These are phyloP conservation scores for Linum trigynum DNA, from an alignment of 345 rosid genomes.

Conservation along the genomic window DNA sequence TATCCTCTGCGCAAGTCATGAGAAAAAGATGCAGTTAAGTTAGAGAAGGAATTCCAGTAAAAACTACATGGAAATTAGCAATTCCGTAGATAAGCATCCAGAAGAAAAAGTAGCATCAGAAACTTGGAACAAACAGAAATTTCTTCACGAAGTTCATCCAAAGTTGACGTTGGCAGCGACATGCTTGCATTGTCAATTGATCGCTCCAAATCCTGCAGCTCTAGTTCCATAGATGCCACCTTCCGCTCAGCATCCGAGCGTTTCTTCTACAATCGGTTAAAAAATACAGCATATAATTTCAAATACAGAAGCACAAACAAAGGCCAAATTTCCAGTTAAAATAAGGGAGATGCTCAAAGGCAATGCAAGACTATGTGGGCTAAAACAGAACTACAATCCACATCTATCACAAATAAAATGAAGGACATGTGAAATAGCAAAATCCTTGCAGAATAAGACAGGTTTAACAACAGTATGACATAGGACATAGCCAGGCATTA, in stretches of 20 bases:
- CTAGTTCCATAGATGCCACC: conserved; percentile 40
- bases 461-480: background rate
- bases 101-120: background rate
- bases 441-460: background rate
- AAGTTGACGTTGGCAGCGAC: conserved; percentile 38
- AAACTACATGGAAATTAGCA: background rate
- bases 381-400: no score
- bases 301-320: conserved; percentile 2
- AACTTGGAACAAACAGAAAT: conserved; percentile 47
- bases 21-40: conserved; percentile 14
- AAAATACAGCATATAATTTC: conserved; percentile 4
- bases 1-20: conserved; percentile 28
- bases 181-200: conserved; percentile 38
- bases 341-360: background rate
- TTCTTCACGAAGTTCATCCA: conserved; percentile 74
- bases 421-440: no score
- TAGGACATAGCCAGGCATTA: background rate
- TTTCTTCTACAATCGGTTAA: conserved; percentile 41
- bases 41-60: background rate
- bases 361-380: no score
- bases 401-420: no score
- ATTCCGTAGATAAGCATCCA: background rate
- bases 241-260: conserved; percentile 38
- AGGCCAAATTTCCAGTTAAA: background rate
- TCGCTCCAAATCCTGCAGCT: conserved; percentile 50